These are phyloP conservation scores for Vitis rupestris DNA, from an alignment of 164 flowering plant species.

Conservation along the genomic window DNA sequence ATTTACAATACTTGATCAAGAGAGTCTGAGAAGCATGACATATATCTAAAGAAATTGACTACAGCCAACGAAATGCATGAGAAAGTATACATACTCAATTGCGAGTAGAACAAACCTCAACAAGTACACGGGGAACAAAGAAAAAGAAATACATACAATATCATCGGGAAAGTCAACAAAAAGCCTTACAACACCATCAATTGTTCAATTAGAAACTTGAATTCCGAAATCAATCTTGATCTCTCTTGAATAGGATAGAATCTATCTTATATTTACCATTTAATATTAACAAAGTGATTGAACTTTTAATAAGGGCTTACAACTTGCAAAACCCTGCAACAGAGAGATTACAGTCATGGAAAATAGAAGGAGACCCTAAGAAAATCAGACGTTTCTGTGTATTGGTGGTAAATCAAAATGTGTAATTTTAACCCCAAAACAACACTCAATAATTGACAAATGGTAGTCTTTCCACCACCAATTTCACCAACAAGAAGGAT, in stretches of 20 bases:
- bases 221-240: constrained; percentile 15
- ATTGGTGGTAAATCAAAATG: constrained; percentile 90
- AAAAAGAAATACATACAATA: constrained; percentile 37
- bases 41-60: constrained; percentile 71
- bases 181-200: constrained; percentile 42
- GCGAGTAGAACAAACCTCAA: not conserved
- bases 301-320: not conserved
- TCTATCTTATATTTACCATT: constrained; percentile 29
- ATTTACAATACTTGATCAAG: constrained; percentile 25
- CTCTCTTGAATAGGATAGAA: constrained; percentile 90
- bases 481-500: constrained; percentile 99
- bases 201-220: constrained; percentile 37
- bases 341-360: not conserved
- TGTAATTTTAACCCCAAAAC: constrained; percentile 51
- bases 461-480: constrained; percentile 97
- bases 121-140: not conserved
- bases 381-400: constrained; percentile 95
- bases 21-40: constrained; percentile 57
- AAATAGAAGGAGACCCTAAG: constrained; percentile 57
- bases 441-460: constrained; percentile 75
- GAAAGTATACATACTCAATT: not conserved
- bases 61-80: constrained; percentile 19
- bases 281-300: no score
- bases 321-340: not conserved
- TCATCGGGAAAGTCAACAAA: constrained; percentile 30